Conservation (phyloP, 441 rosid species). For the Arabidopsis hybrid region DNA sequence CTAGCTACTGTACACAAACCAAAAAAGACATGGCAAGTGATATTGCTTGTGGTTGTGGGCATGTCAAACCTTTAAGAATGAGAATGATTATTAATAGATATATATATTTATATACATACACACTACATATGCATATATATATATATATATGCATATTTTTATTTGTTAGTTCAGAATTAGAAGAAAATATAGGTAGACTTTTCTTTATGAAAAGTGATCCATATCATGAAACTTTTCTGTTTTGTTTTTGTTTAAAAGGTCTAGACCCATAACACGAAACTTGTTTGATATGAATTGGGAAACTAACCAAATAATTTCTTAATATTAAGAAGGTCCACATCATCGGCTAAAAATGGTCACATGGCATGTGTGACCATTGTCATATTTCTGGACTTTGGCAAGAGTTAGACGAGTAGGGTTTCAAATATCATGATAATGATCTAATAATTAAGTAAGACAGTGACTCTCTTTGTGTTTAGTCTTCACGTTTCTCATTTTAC, state of each 20-base stretch:
- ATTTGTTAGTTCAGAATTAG: conserved; percentile 17
- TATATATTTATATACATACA: neutral
- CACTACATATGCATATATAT: neutral
- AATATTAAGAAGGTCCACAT: conserved; percentile 39
- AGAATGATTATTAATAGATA: conserved; percentile 31
- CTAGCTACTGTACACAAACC: conserved; percentile 11
- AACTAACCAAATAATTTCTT: conserved; percentile 31
- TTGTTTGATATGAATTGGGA: conserved; percentile 34
- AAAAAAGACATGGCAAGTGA: conserved; percentile 44
- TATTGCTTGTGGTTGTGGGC: conserved; percentile 42
- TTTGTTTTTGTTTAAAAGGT: neutral
- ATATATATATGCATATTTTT: neutral
- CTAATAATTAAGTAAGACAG: conserved; percentile 12
- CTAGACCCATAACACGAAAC: conserved; percentile 28
- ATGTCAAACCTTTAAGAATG: conserved; percentile 29
- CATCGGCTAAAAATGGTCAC: conserved; percentile 43
- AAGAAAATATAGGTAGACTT: conserved; percentile 29
- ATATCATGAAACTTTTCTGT: neutral
- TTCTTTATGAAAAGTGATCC: conserved; percentile 21
- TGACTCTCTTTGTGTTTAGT: neutral
- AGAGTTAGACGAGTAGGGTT: conserved; percentile 41
- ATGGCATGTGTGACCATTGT: conserved; percentile 38
- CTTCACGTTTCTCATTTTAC: neutral
- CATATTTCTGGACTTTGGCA: conserved; percentile 38
- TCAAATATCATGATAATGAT: conserved; percentile 31